A percentile compares a stretch with the other conserved stretches of the same genome.
Conservation (phyloP, 371 early-diverging fungal species). For the Actinomucor elegans region DNA sequence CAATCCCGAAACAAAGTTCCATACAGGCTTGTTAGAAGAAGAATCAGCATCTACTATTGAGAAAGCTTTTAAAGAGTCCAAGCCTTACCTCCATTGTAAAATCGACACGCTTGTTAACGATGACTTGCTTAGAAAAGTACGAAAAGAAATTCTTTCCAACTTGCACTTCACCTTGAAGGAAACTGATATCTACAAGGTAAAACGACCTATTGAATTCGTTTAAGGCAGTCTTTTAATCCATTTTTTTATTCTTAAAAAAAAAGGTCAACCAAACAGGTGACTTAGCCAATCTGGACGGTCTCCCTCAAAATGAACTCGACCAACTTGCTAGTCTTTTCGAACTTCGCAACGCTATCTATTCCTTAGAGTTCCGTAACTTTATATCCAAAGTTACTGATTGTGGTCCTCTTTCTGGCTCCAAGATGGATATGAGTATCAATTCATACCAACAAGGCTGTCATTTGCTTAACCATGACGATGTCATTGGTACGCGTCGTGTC, state of each 20-base stretch:
- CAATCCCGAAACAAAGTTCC: constrained; percentile 25
- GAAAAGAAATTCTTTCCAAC: constrained; percentile 59
- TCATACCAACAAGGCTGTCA: constrained; percentile 68
- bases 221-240: background rate
- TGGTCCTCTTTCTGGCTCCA: constrained; percentile 58
- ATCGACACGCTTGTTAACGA: constrained; percentile 61
- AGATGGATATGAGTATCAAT: constrained; percentile 72
- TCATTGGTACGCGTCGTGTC: constrained; percentile 75
- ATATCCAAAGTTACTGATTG: constrained; percentile 67
- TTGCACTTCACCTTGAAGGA: constrained; percentile 76
- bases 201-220: background rate
- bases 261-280: constrained; percentile 72
- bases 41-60: constrained; percentile 19
- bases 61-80: constrained; percentile 44
- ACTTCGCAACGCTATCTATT: constrained; percentile 72
- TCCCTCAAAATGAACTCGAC: constrained; percentile 53
- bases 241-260: background rate
- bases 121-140: constrained; percentile 58
- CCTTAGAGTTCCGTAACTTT: constrained; percentile 66
- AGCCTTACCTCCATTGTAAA: constrained; percentile 67
- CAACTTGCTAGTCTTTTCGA: constrained; percentile 52
- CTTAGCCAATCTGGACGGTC: constrained; percentile 78
- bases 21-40: constrained; percentile 27
- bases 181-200: constrained; percentile 78
- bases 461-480: constrained; percentile 79